Conservation (phyloP, 2,329 filamentous ascomycete genomes). For the Scleromitrula shiraiana region DNA sequence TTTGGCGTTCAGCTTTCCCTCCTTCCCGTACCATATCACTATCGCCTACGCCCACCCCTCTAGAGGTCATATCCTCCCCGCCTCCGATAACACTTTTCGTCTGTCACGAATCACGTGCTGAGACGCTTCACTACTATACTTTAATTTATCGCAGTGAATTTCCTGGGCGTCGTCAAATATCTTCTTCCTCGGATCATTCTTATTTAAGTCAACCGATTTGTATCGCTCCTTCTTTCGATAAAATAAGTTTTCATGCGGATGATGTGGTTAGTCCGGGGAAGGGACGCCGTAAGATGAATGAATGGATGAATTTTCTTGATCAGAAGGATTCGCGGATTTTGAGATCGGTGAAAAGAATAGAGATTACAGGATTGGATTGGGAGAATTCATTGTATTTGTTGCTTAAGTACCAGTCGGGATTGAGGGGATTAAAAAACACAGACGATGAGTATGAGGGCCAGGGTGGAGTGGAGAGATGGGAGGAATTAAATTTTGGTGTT, state of each 20-base stretch:
- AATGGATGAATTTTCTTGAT: slow-evolving; percentile 1
- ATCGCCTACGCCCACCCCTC: not conserved
- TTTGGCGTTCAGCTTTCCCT: slow-evolving; percentile 3
- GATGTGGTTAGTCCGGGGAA: not conserved
- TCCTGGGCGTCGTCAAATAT: not conserved
- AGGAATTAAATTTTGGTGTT: not conserved
- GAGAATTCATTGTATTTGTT: slow-evolving; percentile 2
- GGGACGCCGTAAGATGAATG: not conserved
- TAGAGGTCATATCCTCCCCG: not conserved
- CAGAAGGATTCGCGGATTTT: not conserved
- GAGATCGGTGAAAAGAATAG: not conserved
- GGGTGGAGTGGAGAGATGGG: not conserved
- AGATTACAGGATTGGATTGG: slow-evolving; percentile 2
- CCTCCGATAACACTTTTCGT: slow-evolving; percentile 1
- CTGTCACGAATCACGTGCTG: slow-evolving; percentile 4
- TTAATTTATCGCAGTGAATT: slow-evolving; percentile 1
- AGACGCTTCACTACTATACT: slow-evolving; percentile 2
- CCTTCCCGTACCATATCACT: not conserved
- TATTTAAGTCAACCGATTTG: slow-evolving; percentile 4
- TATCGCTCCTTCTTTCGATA: not conserved
- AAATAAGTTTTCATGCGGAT: not conserved
- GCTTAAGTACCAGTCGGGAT: not conserved
- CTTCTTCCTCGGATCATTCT: not conserved
- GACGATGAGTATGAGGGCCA: slow-evolving; percentile 1
- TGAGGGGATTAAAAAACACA: not conserved